Base-by-base conservation (phyloP, 352 stramenopile genomes). In the Peronosclerospora sorghi region DNA sequence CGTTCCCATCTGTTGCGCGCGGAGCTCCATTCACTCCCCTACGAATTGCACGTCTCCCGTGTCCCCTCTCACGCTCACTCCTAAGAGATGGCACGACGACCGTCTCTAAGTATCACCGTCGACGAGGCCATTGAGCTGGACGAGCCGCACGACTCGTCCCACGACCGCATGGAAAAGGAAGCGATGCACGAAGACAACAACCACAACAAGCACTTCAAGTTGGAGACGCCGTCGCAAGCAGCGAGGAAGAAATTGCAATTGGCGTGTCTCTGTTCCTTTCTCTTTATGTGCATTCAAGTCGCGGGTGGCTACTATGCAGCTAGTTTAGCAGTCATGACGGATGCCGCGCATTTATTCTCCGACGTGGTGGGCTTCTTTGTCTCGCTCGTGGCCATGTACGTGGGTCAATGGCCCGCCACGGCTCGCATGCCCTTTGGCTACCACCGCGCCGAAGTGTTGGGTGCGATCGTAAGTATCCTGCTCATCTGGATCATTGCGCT, bases 221-320 rank as follows among this genome's bases (percentile, higher is more conserved):
- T 26, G 4, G 21, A 26, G 21, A 26, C 21, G 21, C n/a, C n/a
- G n/a, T n/a, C n/a, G n/a, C 21, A 26, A 26, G 67, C 62, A 5
- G 73, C 73, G 8, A 65, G 81, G 45, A 62, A 67, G 43, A 88
- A 91, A 48, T 60, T 91, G 28, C 72, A 77, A 32, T 56, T 77
- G 20, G 79, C 76, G 12, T 88, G 75, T 30, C 34, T 75, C 9
- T 92, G 93, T 39, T 95, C 87, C 32, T 68, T 86, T 10, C 44
- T 88, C 32, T 99, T 99, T 63, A 96, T 99, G 73, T 62, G 95
- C 23, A 72, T 96, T 13, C 93, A 99, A 70, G 76, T 98, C 10
- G 51, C 95, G 24, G 95, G 95, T 14, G 96, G 95, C 7, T 88
- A 94, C 41, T 69, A 97, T 45, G 79, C 92, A 0, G 89, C 87